Evolutionary conservation across 768 basidiomycete genomes (phyloP).

Genomic region (Macrolepiota fuliginosa): DNA sequence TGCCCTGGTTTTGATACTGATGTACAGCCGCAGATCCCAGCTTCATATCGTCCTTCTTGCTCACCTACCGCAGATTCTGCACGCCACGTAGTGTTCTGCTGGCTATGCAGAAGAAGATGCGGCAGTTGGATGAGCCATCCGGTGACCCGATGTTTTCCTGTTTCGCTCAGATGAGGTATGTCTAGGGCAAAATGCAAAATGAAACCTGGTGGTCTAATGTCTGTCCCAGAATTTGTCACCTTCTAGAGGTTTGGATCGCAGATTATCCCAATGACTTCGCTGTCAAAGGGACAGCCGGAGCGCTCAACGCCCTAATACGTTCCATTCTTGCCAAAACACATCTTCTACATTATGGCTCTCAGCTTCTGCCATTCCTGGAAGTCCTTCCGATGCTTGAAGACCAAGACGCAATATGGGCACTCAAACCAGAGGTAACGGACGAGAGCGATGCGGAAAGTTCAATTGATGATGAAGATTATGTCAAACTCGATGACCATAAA

Average conservation of each 20-base stretch:
- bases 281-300: slow-evolving; percentile 69
- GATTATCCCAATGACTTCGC: slow-evolving; percentile 80
- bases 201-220: slow-evolving; percentile 4
- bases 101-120: slow-evolving; percentile 86
- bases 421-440: slow-evolving; percentile 58
- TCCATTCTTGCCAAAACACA: slow-evolving; percentile 79
- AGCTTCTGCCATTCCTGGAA: slow-evolving; percentile 80
- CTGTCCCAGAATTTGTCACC: slow-evolving; percentile 64
- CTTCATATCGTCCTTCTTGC: slow-evolving; percentile 76
- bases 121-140: slow-evolving; percentile 66
- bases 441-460: slow-evolving; percentile 65
- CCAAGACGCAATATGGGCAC: slow-evolving; percentile 71
- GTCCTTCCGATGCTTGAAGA: slow-evolving; percentile 61
- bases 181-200: slow-evolving; percentile 4
- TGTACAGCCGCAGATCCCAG: slow-evolving; percentile 52
- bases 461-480: slow-evolving; percentile 50
- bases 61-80: slow-evolving; percentile 82
- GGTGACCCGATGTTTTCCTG: slow-evolving; percentile 85
- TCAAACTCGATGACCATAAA: slow-evolving; percentile 25
- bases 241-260: slow-evolving; percentile 76
- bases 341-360: slow-evolving; percentile 81
- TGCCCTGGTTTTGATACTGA: background rate
- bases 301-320: slow-evolving; percentile 72
- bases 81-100: slow-evolving; percentile 77
- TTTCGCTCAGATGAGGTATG: slow-evolving; percentile 84